Evolutionary conservation across 768 basidiomycete genomes (phyloP), one percentile per base, ranked within the genome.

Genomic region (Asterophora lycoperdoides): DNA sequence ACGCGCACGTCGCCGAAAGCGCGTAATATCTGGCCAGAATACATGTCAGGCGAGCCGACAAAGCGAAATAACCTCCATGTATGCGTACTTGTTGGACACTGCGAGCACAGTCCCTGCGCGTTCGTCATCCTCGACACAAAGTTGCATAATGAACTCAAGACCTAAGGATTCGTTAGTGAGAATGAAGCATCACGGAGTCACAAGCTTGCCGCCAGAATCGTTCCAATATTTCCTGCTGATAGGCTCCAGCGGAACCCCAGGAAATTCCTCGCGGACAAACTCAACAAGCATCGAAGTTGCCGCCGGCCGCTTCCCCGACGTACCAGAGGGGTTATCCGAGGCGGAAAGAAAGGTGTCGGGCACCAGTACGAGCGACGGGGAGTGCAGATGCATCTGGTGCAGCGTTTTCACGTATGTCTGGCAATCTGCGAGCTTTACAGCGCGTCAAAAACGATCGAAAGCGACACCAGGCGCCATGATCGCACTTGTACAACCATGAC

Each of bases 391-490:
- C 80, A 92, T 82, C 53, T 92, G 89, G 59, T 92, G 88, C 15
- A 93, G 65, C 0, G 89, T 89, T 64, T 93, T 93, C 51, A 91
- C 84, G 54, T 92, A 94, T 11, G 92, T 93, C 48, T 89, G 83
- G 49, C 86, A 86, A 61, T 96, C 93, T 30, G 85, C 81, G 26
- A 92, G 74, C 89, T 94, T 43, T 32, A 48, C 9, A n/a, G 18
- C 41, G 34, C 8, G 41, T 36, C 41, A 6, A 23, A 49, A 29
- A 48, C 37, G 39, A 17, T 33, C 46, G 49, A 39, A 26, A 32
- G 18, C 15, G 17, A 32, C 44, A 49, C 40, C 29, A 37, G 33
- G n/a, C 32, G 33, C 8, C 46, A 17, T 33, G 35, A 58, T n/a
- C 28, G 8, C 41, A 86, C 91, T 76, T 95, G 92, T 14, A 91